Base-by-base conservation (phyloP, 2,329 filamentous ascomycete species). In the Diaporthe ampelina region DNA sequence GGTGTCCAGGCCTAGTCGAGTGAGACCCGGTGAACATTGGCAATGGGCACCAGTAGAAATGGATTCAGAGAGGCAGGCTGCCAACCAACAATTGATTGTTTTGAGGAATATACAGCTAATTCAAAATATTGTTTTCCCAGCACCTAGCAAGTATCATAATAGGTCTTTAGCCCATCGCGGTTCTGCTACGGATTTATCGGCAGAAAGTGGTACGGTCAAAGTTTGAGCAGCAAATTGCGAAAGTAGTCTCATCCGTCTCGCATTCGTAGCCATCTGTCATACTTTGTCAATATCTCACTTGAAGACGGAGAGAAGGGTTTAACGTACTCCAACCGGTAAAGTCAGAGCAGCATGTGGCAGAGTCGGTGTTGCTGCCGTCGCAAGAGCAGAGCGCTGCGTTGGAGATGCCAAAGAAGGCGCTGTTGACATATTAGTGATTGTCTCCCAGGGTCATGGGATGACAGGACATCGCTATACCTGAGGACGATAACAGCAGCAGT, bases 341-440 rank as follows among this genome's bases (percentile, higher is more conserved):
- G 61, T 50, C 43, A n/a, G 43, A 29, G 43, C 61, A 65, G 11
- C 61, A 65, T 13, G 19, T 65, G 61, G 43, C 61, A 19, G 61
- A 65, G 48, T 48, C 61, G 43, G 43, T 32, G 19, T 48, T 65
- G 26, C 61, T 65, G 24, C 43, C 26, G 19, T 65, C 61, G 26
- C 61, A 65, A 32, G 61, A 50, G 61, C 61, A 65, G 26, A 65
- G 61, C 21, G 43, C 61, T 50, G 61, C 61, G 29, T 45, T 65
- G 26, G 61, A 65, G 26, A 50, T 24, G 61, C 61, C 61, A 50
- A 65, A 65, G 3, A 65, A 50, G 26, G 61, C 61, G 43, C 61
- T 65, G 17, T 21, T 50, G 11, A 24, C 10, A 35, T n/a, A 26
- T 65, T 50, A 65, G 61, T 35, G 15, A 8, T n/a, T 2, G 3